phyloP scores from a whole-genome alignment of 371 early-diverging fungal genomes.

The Lichtheimia ornata region DNA sequence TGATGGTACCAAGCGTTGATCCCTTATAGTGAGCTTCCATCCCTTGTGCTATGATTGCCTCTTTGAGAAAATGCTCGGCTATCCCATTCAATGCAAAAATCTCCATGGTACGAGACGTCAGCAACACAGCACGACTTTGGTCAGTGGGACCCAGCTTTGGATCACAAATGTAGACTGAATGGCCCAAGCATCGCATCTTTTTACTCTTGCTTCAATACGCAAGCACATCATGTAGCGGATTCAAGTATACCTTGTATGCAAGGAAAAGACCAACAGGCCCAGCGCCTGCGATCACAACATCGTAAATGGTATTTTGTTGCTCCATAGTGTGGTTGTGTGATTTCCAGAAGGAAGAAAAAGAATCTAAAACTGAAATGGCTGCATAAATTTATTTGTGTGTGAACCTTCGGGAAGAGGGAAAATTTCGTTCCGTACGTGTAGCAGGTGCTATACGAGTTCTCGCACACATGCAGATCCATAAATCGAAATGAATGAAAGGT shows the following conservation, averaged over 20 bases:
- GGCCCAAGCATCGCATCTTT: conserved; percentile 32
- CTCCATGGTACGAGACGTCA: conserved; percentile 44
- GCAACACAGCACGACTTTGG: conserved; percentile 43
- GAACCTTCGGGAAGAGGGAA: too few species aligned
- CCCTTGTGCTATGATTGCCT: conserved; percentile 23
- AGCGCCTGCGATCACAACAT: conserved; percentile 41
- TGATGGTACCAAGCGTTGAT: background rate
- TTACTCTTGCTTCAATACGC: background rate
- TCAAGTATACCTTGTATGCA: conserved; percentile 24
- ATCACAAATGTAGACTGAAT: conserved; percentile 40
- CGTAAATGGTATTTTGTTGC: conserved; percentile 3
- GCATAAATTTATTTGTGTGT: too few species aligned
- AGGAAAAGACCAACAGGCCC: conserved; percentile 48
- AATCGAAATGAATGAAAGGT: too few species aligned
- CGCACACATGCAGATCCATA: too few species aligned
- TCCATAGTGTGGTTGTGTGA: background rate
- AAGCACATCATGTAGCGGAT: background rate
- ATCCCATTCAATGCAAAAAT: conserved; percentile 13
- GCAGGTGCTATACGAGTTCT: too few species aligned
- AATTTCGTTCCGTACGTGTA: too few species aligned
- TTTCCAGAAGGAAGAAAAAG: too few species aligned
- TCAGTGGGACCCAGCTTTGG: conserved; percentile 31
- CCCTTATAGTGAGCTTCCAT: conserved; percentile 24
- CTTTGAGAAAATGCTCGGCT: conserved; percentile 26
- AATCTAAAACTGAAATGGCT: too few species aligned